Base-by-base conservation (phyloP, 192 early-diverging fungal genomes). In the Chytriomyces confervae region DNA sequence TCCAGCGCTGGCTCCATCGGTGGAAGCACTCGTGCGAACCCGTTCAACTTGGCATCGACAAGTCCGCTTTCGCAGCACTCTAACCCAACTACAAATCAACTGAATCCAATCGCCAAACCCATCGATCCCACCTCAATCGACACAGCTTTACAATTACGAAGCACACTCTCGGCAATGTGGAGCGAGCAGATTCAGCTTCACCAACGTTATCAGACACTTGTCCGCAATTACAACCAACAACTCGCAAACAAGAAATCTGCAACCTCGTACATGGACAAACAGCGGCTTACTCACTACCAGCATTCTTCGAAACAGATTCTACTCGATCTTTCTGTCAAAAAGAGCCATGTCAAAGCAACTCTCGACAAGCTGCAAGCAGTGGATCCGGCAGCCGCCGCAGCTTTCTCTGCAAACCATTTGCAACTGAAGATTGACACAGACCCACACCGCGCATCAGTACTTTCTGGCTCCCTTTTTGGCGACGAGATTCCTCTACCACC, bases 291-390 rank as follows among this genome's bases (percentile, higher is more conserved):
- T 16, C 64, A 65, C 13, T 36, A 24, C 36, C 18, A 24, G 64
- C 64, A 36, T n/a, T 36, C n/a, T 16, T n/a, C 36, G 20, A 65
- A 65, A 27, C 64, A 65, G 64, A n/a, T 65, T 3, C 6, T 65
- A 1, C 64, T 65, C n/a, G 64, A 65, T 65, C 13, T 65, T n/a
- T 65, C 64, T 65, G 64, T 65, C 1, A 65, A 65, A 29, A 65
- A 65, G 36, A 23, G n/a, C n/a, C 64, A 65, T 29, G 29, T 65
- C 11, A 36, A 65, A 24, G 64, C 64, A 18, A 65, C n/a, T 65
- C 18, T 65, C 1, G 27, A 65, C 13, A 23, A 23, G 64, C 36
- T 65, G 64, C n/a, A 27, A 61, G 57, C 57, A 4, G 16, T 23
- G 57, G 57, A 61, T 23, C 23, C 57, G 57, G 16, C 57, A n/a